Evolutionary conservation across 257 asterid species (phyloP), one percentile per base, ranked within the genome.

Genomic region (Solanum commersonii): DNA sequence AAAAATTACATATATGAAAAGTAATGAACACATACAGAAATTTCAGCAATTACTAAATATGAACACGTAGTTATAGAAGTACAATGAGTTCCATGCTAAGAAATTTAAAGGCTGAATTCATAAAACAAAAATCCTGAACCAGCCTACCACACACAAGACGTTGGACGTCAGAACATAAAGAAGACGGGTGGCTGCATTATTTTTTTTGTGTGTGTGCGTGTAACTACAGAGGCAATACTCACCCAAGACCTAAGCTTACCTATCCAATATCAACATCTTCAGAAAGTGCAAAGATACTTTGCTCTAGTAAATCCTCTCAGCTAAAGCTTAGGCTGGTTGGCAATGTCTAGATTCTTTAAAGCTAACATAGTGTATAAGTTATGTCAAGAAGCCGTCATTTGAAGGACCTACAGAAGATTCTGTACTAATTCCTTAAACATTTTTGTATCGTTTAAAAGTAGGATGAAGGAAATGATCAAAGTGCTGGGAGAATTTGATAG

Each of bases 261-360:
- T 20, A 31, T 82, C 86, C 40, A 82, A 49, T 31, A 49, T 29
- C 70, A 49, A 31, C 70, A 82, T 49, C 68, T 81, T 81, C 85
- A 29, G 40, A 82, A 70, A 83, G 20, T 5, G 37, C 86, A 52
- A 52, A 5, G 56, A 70, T 42, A 70, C 86, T 89, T 89, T 25
- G 65, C 88, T 86, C 63, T 87, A 82, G 90, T 82, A 81, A 63
- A 87, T 65, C 84, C 83, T 84, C 52, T 87, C 71, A 59, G 23
- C n/a, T 49, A 63, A 85, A 34, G 38, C 8, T 23, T 38, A 38
- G 59, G 84, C 88, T 65, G 72, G 88, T 71, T 4, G 70, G 29
- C 88, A n/a, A 23, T 8, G 34, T 87, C 6, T n/a, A 34, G 81
- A 49, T 74, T 82, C 73, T 46, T 40, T 79, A 63, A 44, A 35